Conservation (phyloP, 1,139 yeast species). For the Saccharomycopsis crataegensis region DNA sequence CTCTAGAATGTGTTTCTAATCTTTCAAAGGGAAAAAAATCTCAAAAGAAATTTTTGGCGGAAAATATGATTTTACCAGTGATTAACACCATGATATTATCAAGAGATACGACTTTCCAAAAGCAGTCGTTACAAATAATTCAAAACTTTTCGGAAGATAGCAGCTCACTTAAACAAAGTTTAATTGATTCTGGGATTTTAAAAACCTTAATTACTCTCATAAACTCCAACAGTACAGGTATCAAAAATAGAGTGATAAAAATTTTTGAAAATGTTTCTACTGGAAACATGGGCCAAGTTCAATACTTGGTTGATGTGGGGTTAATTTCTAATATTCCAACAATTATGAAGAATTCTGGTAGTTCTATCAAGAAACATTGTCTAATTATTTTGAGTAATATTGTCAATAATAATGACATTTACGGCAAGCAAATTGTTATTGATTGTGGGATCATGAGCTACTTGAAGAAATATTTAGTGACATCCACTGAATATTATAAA, state of each 20-base stretch:
- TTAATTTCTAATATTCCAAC: conserved; percentile 15
- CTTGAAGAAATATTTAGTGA: conserved; percentile 18
- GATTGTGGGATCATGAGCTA: conserved; percentile 17
- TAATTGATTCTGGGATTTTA: conserved; percentile 16
- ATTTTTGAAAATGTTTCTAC: conserved; percentile 16
- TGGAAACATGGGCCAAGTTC: conserved; percentile 10
- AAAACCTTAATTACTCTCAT: conserved; percentile 13
- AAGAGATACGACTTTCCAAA: conserved; percentile 13
- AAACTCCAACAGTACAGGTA: conserved; percentile 1
- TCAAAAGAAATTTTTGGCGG: conserved; percentile 18
- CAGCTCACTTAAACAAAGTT: conserved; percentile 10
- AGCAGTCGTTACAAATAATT: conserved; percentile 18
- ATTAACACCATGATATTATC: conserved; percentile 14
- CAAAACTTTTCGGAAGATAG: conserved; percentile 18
- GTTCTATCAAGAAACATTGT: conserved; percentile 19
- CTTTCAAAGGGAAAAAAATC: conserved; percentile 18
- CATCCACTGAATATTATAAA: conserved; percentile 18
- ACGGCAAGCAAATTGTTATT: conserved; percentile 16
- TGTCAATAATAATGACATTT: conserved; percentile 5
- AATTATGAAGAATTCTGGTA: conserved; percentile 16
- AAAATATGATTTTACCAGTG: conserved; percentile 17
- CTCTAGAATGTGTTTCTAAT: conserved; percentile 18
- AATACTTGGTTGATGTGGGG: conserved; percentile 17
- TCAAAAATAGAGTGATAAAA: conserved; percentile 14
- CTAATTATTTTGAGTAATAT: conserved; percentile 17